phyloP scores from a whole-genome alignment of 306 rosid genomes.

The Delonix regia region DNA sequence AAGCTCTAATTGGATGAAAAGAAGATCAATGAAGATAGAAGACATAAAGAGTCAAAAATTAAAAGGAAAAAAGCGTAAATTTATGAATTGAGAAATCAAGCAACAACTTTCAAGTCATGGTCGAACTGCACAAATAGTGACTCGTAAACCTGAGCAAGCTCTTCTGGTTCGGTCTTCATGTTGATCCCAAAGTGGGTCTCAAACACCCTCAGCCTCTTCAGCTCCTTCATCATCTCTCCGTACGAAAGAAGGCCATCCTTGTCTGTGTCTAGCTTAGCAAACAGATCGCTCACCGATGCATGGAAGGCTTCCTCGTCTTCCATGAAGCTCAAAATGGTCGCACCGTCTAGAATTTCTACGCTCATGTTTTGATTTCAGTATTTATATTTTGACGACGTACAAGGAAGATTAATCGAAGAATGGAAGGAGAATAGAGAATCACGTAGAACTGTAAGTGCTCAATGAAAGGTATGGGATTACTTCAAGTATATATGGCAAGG shows the following conservation, averaged over 20 bases:
- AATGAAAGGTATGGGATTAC: not conserved
- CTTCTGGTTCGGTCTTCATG: conserved; percentile 42
- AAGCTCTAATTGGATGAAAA: too few relatives aligned
- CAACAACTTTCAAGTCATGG: conserved; percentile 42
- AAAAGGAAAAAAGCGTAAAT: too few relatives aligned
- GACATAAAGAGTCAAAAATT: too few relatives aligned
- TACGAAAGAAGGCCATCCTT: conserved; percentile 54
- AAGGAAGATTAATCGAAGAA: too few relatives aligned
- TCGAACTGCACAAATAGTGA: conserved; percentile 56
- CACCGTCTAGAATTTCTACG: conserved; percentile 54
- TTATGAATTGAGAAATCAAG: not conserved
- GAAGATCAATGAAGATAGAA: too few relatives aligned
- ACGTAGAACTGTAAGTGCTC: not conserved
- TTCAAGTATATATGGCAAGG: not conserved
- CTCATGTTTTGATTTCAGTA: conserved; percentile 45
- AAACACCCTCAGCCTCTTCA: conserved; percentile 53
- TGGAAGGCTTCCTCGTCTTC: conserved; percentile 63
- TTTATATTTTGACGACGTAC: too few relatives aligned
- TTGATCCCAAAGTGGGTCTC: conserved; percentile 65
- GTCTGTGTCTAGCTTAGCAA: conserved; percentile 52
- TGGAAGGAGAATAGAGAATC: not conserved
- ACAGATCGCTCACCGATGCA: conserved; percentile 31
- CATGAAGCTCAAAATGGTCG: conserved; percentile 53
- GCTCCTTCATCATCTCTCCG: conserved; percentile 63
- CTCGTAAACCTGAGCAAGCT: conserved; percentile 46